A percentile compares a stretch with the other conserved stretches of the same genome.
phyloP scores from a whole-genome alignment of 1,139 yeast species.

The Yamadazyma buinensis region DNA sequence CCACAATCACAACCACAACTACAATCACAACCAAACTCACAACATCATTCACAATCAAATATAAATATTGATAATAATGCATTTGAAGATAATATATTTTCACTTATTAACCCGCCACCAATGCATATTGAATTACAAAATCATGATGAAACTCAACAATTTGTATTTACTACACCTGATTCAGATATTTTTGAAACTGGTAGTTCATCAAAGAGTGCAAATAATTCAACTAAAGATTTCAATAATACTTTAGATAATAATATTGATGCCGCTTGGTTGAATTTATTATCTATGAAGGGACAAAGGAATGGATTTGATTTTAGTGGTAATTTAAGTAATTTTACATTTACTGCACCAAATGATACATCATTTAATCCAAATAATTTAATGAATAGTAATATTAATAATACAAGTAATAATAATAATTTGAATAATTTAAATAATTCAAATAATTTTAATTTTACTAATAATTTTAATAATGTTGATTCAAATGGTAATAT shows the following conservation, averaged over 20 bases:
- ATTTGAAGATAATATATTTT: background rate
- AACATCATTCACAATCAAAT: background rate
- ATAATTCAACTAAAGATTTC: background rate
- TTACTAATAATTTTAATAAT: background rate
- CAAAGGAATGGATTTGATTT: constrained; percentile 1
- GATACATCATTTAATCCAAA: background rate
- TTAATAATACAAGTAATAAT: background rate
- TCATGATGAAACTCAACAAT: background rate
- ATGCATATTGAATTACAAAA: constrained; percentile 1
- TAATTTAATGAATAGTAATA: background rate
- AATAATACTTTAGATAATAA: constrained; percentile 1
- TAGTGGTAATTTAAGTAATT: background rate
- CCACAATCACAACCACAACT: background rate
- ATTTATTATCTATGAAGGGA: constrained; percentile 5
- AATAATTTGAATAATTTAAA: no score
- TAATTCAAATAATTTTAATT: background rate
- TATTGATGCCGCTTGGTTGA: constrained; percentile 8
- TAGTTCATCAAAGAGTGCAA: constrained; percentile 2
- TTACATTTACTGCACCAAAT: background rate
- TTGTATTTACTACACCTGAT: constrained; percentile 5
- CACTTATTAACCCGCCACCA: constrained; percentile 2
- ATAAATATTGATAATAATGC: background rate
- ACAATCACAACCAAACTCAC: background rate
- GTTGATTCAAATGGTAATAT: background rate
- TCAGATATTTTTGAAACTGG: constrained; percentile 6